Evolutionary conservation across 2,329 filamentous ascomycete genomes (phyloP).

Genomic region (Trichocomaceae sp.): DNA sequence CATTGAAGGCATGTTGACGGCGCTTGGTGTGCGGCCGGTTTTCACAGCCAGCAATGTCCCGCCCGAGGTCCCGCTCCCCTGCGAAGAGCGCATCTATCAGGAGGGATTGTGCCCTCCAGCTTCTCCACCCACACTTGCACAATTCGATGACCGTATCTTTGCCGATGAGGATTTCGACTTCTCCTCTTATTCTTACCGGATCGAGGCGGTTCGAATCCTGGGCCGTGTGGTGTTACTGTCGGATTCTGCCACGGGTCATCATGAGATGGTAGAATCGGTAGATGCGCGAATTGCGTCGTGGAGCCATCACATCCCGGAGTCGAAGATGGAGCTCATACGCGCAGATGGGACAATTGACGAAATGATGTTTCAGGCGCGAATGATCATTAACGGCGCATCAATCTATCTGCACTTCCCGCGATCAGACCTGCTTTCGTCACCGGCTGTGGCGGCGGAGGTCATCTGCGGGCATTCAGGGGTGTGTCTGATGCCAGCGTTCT

Average conservation of each 20-base stretch:
- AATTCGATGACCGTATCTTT: slow-evolving; percentile 74
- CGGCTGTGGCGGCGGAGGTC: slow-evolving; percentile 43
- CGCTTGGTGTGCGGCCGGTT: slow-evolving; percentile 43
- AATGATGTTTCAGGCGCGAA: slow-evolving; percentile 85
- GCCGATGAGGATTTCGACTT: slow-evolving; percentile 60
- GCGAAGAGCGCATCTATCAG: slow-evolving; percentile 64
- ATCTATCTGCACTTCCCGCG: slow-evolving; percentile 75
- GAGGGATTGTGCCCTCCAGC: slow-evolving; percentile 50
- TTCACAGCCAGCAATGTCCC: slow-evolving; percentile 64
- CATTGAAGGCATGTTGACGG: slow-evolving; percentile 78
- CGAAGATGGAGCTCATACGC: slow-evolving; percentile 63
- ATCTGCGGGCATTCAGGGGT: slow-evolving; percentile 37
- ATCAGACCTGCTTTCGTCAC: slow-evolving; percentile 60
- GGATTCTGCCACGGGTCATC: slow-evolving; percentile 32
- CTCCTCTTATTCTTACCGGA: slow-evolving; percentile 78
- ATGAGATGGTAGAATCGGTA: slow-evolving; percentile 55
- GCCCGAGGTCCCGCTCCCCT: slow-evolving; percentile 67
- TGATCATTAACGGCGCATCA: slow-evolving; percentile 59
- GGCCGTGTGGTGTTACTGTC: slow-evolving; percentile 59
- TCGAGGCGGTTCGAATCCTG: slow-evolving; percentile 72
- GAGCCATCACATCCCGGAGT: slow-evolving; percentile 68
- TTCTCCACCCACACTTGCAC: slow-evolving; percentile 55
- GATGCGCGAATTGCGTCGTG: slow-evolving; percentile 61
- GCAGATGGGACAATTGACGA: slow-evolving; percentile 70
- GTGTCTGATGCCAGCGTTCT: slow-evolving; percentile 34